Percentiles rank a stretch among this genome's conserved stretches.
Conservation (phyloP, 805 yeast species). For the Cyberlindnera sargentensis region DNA sequence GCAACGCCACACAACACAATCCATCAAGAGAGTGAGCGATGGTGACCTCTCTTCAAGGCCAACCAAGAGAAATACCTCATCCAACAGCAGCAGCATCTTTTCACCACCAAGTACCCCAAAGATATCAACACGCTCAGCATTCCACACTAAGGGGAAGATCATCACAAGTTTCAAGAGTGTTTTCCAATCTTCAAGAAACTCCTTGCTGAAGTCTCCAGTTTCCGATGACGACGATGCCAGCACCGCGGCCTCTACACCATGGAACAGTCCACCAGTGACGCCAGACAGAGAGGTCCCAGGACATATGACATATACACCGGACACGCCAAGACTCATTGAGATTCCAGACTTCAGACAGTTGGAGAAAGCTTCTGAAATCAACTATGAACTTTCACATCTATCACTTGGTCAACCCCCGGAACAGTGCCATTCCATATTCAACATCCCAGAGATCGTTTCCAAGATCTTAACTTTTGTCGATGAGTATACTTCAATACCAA, state of each 20-base stretch:
- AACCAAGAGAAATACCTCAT: conserved; percentile 12
- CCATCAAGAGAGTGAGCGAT: conserved; percentile 20
- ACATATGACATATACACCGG: conserved; percentile 2
- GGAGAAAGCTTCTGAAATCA: not conserved
- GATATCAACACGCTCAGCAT: conserved; percentile 5
- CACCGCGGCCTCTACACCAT: not conserved
- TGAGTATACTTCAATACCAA: conserved; percentile 47
- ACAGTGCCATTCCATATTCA: conserved; percentile 39
- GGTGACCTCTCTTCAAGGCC: conserved; percentile 13
- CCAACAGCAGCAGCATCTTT: conserved; percentile 7
- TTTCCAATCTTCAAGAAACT: conserved; percentile 5
- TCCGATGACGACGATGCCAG: conserved; percentile 8
- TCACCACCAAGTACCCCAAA: conserved; percentile 15
- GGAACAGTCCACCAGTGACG: conserved; percentile 3
- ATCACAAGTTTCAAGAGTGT: conserved; percentile 20
- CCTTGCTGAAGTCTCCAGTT: conserved; percentile 10
- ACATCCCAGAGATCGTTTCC: conserved; percentile 68
- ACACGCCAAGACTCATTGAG: conserved; percentile 1
- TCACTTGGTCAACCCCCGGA: not conserved
- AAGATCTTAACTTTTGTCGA: conserved; percentile 59
- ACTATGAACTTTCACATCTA: conserved; percentile 2
- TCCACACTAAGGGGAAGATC: conserved; percentile 11
- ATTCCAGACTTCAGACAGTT: not conserved
- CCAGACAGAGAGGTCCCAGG: conserved; percentile 2
- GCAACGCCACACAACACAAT: conserved; percentile 6